Evolutionary conservation across 257 asterid species (phyloP).

Genomic region (Nicotiana knightiana): DNA sequence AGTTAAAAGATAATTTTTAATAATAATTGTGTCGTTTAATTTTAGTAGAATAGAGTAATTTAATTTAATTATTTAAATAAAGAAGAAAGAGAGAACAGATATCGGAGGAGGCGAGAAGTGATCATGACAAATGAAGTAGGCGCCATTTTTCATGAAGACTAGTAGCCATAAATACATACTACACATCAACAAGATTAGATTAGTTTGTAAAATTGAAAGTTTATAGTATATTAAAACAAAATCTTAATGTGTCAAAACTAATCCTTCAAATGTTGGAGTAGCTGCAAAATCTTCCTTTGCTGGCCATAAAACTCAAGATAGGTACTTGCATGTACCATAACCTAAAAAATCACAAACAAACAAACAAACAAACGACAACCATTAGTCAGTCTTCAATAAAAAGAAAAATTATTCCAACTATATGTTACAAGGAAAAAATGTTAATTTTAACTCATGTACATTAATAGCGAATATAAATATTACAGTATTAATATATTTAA

Average conservation of each 20-base stretch:
- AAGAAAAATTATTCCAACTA: not conserved
- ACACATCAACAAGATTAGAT: not conserved
- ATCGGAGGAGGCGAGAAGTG: not conserved
- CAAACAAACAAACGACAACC: not conserved
- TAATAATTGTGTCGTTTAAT: not conserved
- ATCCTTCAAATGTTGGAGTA: conserved; percentile 3
- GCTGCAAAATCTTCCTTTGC: not conserved
- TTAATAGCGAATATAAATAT: not conserved
- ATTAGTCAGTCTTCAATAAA: not conserved
- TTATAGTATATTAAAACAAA: not conserved
- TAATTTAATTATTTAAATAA: no score
- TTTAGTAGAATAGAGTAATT: not conserved
- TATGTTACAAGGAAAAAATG: not conserved
- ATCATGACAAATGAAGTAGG: not conserved
- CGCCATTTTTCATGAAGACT: not conserved
- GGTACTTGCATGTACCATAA: conserved; percentile 47
- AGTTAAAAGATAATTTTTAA: no score
- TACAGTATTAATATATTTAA: no score
- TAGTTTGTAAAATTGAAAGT: not conserved
- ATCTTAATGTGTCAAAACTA: not conserved
- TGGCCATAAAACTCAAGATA: not conserved
- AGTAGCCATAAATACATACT: not conserved
- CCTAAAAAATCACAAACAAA: conserved; percentile 32
- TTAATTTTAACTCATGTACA: not conserved
- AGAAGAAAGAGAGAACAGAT: no score